Percentiles rank a stretch among this genome's conserved stretches.
Conservation (phyloP, 2,329 filamentous ascomycete species). For the Drechslerella coelobrocha region DNA sequence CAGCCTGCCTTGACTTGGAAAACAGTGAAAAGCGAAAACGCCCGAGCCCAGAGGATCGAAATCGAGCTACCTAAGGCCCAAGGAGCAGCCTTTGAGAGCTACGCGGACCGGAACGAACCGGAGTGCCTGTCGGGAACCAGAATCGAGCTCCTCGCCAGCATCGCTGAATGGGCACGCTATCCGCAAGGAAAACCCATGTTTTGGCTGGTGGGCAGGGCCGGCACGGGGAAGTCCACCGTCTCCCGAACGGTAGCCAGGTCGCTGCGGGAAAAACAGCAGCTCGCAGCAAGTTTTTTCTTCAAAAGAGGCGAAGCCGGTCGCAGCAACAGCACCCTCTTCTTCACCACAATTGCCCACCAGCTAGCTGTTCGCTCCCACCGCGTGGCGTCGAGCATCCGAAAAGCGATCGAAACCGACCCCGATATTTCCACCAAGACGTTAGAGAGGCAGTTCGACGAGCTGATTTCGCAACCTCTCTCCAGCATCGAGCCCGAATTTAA, state of each 20-base stretch:
- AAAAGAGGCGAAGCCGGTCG: constrained; percentile 6
- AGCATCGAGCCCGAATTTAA: constrained; percentile 14
- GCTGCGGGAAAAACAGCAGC: neutral
- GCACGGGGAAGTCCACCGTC: neutral
- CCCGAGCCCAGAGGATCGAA: neutral
- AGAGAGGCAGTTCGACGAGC: constrained; percentile 59
- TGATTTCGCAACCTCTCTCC: constrained; percentile 58
- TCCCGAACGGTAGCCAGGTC: no score
- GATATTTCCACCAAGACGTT: constrained; percentile 52
- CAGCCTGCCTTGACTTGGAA: neutral
- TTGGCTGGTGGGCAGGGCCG: neutral
- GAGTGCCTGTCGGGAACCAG: constrained; percentile 6
- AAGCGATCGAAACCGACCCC: constrained; percentile 10
- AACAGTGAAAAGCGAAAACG: neutral
- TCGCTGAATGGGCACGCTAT: constrained; percentile 2
- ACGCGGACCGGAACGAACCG: constrained; percentile 5
- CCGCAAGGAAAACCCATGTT: neutral
- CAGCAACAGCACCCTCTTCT: constrained; percentile 18
- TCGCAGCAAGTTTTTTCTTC: no score
- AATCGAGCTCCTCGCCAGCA: neutral
- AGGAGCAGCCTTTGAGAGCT: constrained; percentile 9
- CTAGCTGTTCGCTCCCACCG: neutral
- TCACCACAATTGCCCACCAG: constrained; percentile 45
- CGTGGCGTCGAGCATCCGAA: neutral
- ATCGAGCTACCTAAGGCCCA: constrained; percentile 3